Base-by-base conservation (phyloP, 352 stramenopile genomes). In the Globisporangium camurandrum region DNA sequence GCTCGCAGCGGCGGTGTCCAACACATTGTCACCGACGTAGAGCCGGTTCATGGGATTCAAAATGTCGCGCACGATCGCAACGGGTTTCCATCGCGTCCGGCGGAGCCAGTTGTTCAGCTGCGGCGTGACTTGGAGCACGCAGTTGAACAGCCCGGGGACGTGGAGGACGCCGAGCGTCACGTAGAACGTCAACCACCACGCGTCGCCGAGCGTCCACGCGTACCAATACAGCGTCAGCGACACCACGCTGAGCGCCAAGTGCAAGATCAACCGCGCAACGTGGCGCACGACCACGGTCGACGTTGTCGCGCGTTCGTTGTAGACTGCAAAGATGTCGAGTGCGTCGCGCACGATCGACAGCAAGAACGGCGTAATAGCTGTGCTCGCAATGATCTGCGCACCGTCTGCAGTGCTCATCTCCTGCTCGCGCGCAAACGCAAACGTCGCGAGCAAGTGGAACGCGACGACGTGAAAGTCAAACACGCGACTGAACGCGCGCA, bases 401-500 rank as follows among this genome's bases (percentile, higher is more conserved):
- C 85, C 85, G 41, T 93, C 95, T 0, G 81, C 61, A 43, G 86
- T 72, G 41, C 83, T 84, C 73, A 97, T 91, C 24, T 98, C 84
- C 46, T 98, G 76, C 47, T 97, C 86, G 30, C 71, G 70, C 5
- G 73, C 75, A 51, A 99, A 98, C 17, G 94, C 92, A 20, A 98
- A 57, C 6, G 93, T 76, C 8, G 76, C 85, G 20, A 98, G 69
- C 14, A 98, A 78, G 56, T 98, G 97, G 71, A 99, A 99, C 8
- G 92, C 89, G 23, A 98, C 72, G 46, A 98, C 88, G 65, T 99
- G 95, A 74, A 97, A 99, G 62, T 98, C 96, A 44, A 98, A 89
- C 39, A 99, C 90, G 20, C 96, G 88, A 49, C 84, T 86, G 57
- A 99, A 93, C 6, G 94, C 93, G 34, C 97, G 88, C 31, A 98